phyloP scores from a whole-genome alignment of 257 asterid species.

The Solanum verrucosum region DNA sequence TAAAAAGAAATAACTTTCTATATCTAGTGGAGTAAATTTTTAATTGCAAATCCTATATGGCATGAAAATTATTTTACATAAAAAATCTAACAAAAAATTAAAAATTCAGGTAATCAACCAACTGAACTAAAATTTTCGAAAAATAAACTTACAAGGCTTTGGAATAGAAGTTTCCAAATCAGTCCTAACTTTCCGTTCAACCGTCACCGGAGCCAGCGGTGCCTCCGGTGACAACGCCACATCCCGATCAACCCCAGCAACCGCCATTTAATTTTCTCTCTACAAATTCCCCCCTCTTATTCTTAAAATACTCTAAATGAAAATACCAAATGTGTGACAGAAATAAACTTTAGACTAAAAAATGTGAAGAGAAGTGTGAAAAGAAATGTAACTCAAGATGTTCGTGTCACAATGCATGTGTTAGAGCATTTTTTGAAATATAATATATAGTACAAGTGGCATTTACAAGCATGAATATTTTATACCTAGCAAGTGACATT shows the following conservation, averaged over 20 bases:
- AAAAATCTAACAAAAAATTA: no score
- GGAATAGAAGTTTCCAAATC: conserved; percentile 70
- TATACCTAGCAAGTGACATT: not conserved
- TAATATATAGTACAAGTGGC: not conserved
- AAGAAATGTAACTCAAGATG: not conserved
- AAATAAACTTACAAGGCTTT: conserved; percentile 57
- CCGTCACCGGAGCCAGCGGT: conserved; percentile 76
- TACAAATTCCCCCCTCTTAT: not conserved
- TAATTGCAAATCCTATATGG: not conserved
- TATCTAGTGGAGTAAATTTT: no score
- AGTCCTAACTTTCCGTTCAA: conserved; percentile 46
- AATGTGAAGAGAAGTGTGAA: not conserved
- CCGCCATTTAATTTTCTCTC: not conserved
- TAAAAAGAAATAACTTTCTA: not conserved
- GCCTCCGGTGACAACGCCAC: conserved; percentile 57
- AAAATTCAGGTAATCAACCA: no score
- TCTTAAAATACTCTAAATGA: not conserved
- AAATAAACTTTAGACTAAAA: not conserved
- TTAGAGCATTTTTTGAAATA: not conserved
- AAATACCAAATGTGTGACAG: not conserved
- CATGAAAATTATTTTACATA: no score
- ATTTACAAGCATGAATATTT: not conserved
- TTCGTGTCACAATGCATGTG: not conserved
- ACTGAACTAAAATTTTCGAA: not conserved
- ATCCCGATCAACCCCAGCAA: conserved; percentile 27